phyloP scores from a whole-genome alignment of 179 eudicot genomes.

The Beta lomatogona region DNA sequence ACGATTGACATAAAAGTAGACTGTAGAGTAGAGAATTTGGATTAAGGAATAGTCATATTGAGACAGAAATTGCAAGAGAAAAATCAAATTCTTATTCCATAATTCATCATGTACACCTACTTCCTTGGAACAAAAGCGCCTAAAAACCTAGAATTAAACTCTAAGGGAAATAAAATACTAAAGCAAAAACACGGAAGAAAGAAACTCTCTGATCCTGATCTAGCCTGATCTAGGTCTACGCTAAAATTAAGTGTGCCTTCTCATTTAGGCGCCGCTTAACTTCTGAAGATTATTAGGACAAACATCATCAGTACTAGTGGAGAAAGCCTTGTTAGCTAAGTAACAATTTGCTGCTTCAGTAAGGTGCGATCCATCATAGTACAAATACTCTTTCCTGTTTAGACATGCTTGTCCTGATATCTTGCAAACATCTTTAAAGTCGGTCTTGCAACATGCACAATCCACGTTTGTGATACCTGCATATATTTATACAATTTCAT shows the following conservation, averaged over 20 bases:
- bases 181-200: background rate
- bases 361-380: constrained; percentile 21
- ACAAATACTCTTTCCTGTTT: constrained; percentile 16
- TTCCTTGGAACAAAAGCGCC: background rate
- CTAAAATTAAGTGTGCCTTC: background rate
- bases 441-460: constrained; percentile 10
- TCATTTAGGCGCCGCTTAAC: background rate
- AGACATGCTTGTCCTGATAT: constrained; percentile 6
- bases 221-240: background rate
- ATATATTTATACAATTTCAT: no score
- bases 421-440: constrained; percentile 3
- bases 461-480: constrained; percentile 13
- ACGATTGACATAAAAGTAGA: no score
- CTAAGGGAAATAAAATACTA: no score
- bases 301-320: background rate
- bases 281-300: constrained; percentile 13
- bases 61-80: no score
- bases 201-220: background rate
- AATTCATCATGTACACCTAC: no score
- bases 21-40: no score
- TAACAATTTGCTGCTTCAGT: constrained; percentile 23
- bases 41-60: no score
- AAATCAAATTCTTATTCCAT: no score
- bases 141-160: background rate
- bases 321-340: constrained; percentile 18